Evolutionary conservation across 2,329 filamentous ascomycete species (phyloP), one percentile per base, ranked within the genome.

Genomic region (Hypomyces perniciosus): DNA sequence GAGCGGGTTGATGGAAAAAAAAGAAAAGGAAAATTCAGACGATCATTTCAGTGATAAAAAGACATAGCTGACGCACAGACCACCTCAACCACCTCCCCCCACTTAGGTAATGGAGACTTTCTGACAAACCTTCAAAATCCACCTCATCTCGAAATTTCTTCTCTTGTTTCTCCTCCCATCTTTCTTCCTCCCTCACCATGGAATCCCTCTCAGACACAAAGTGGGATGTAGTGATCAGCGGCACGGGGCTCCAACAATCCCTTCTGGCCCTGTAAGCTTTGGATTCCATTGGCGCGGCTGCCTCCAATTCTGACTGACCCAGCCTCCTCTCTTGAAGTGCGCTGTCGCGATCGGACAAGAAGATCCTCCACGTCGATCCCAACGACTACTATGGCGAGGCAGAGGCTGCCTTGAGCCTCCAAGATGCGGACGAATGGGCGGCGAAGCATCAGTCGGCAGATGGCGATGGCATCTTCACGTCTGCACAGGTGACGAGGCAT

Each of bases 311-410:
- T 64, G 62, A 63, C 66, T 66, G 62, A 66, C 62, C 54, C 56
- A 61, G 56, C 50, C 57, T 59, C 52, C 54, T 62, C 52, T 57
- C 57, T 54, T 72, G 66, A 78, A 97, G 92, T 79, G 87, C 92
- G 62, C 79, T 97, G 61, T 97, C 92, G 59, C 86, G 91, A 64
- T 95, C 90, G 56, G 85, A 84, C 65, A 95, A 95, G 76, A 93
- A 89, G 62, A 81, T 96, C 58, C 80, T 97, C 54, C 92, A 97
- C 67, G 75, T 96, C 65, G 92, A 97, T 66, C 79, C 81, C 56
- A 91, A 95, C 72, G 78, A 84, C 55, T 95, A 89, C 69, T 97
- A 97, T 71, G 92, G 92, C 61, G 88, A 87, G 48, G 68, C 84
- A 37, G 90, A 96, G 65, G 90, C 92, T 56, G 89, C 90, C 2